These are phyloP conservation scores for Pleochaeta shiraiana DNA, from an alignment of 2,329 filamentous ascomycete species.

Conservation along the genomic window DNA sequence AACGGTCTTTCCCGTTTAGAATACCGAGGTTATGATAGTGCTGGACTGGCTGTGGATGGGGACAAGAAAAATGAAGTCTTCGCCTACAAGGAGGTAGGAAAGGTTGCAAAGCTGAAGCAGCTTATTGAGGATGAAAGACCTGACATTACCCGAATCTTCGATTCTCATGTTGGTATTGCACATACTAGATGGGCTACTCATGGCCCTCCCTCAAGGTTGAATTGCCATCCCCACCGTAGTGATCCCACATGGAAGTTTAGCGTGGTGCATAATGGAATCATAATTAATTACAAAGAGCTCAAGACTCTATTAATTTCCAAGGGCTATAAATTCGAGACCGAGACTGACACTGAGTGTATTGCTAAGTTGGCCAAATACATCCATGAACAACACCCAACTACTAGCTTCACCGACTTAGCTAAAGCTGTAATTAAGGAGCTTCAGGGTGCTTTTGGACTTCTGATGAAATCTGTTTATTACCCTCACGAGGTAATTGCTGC, in stretches of 20 bases:
- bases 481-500: slow-evolving; percentile 95
- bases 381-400: slow-evolving; percentile 79
- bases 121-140: slow-evolving; percentile 68
- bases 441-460: slow-evolving; percentile 87
- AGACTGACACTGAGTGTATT: slow-evolving; percentile 98
- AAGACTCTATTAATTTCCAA: slow-evolving; percentile 83
- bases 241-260: slow-evolving; percentile 92
- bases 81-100: slow-evolving; percentile 98
- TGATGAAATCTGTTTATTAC: slow-evolving; percentile 97
- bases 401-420: slow-evolving; percentile 89
- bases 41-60: slow-evolving; percentile 85
- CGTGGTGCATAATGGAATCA: slow-evolving; percentile 98
- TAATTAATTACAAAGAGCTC: slow-evolving; percentile 99
- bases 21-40: slow-evolving; percentile 97
- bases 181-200: slow-evolving; percentile 99
- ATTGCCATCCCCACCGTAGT: slow-evolving; percentile 37
- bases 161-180: slow-evolving; percentile 95
- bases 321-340: slow-evolving; percentile 97
- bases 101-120: slow-evolving; percentile 90
- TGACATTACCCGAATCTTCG: slow-evolving; percentile 82
- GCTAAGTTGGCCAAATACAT: slow-evolving; percentile 98
- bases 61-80: slow-evolving; percentile 98
- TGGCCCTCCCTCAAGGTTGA: slow-evolving; percentile 75
- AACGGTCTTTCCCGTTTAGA: slow-evolving; percentile 93
- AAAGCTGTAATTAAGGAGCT: slow-evolving; percentile 98